Percentiles rank a stretch among this genome's conserved stretches.
Evolutionary conservation across 495 filamentous ascomycete species (phyloP).

Genomic region (Tuber microsphaerosporum): DNA sequence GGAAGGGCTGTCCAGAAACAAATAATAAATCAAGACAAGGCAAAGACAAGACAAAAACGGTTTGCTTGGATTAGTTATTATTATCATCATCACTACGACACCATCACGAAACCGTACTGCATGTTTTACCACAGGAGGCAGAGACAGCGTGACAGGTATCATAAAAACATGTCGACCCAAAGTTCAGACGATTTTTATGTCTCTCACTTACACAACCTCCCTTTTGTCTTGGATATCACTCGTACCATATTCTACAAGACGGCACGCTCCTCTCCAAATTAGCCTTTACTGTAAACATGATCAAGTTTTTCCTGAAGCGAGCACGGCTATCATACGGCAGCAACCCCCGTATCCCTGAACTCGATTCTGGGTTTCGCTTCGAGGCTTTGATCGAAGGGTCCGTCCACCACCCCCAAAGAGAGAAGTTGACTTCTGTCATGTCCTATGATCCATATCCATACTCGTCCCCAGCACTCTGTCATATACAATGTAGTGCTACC

Average conservation of each 20-base stretch:
- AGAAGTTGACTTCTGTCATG: background rate
- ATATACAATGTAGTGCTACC: background rate
- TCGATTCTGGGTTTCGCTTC: constrained; percentile 16
- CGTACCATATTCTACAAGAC: background rate
- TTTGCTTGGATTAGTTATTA: constrained; percentile 5
- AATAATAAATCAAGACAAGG: background rate
- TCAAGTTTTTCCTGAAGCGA: constrained; percentile 7
- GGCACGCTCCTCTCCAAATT: constrained; percentile 1
- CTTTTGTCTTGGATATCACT: background rate
- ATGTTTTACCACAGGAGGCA: background rate
- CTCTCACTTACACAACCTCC: background rate
- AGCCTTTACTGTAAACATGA: background rate
- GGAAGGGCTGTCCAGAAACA: background rate
- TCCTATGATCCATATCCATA: constrained; percentile 5
- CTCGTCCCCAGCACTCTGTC: background rate
- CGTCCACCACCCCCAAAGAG: constrained; percentile 1
- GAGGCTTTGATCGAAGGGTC: constrained; percentile 22
- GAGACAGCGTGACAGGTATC: background rate
- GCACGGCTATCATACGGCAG: constrained; percentile 16
- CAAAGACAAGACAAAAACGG: constrained; percentile 3
- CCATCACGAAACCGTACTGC: background rate
- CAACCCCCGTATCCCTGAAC: constrained; percentile 22
- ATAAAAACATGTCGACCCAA: background rate
- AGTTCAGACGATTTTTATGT: background rate
- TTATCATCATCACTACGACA: background rate